A percentile compares a stretch with the other conserved stretches of the same genome.
These are phyloP conservation scores for Apocynum venetum DNA, from an alignment of 257 asterid genomes.

Conservation along the genomic window DNA sequence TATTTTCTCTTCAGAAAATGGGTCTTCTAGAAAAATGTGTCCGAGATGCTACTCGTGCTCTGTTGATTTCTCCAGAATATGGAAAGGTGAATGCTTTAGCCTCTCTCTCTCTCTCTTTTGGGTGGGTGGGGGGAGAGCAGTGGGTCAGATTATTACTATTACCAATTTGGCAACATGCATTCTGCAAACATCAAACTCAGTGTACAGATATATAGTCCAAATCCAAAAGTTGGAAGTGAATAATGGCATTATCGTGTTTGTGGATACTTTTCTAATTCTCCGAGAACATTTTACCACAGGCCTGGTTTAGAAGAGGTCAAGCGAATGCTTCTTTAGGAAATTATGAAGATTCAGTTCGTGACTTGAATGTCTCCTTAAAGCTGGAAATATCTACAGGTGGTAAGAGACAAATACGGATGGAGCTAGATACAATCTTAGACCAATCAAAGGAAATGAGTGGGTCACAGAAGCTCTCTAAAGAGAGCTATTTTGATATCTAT, in stretches of 20 bases:
- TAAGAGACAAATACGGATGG: constrained; percentile 67
- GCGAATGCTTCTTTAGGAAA: constrained; percentile 70
- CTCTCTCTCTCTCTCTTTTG: constrained; percentile 1
- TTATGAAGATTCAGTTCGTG: constrained; percentile 58
- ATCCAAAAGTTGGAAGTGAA: background rate
- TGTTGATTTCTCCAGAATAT: constrained; percentile 53
- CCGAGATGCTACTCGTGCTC: constrained; percentile 71
- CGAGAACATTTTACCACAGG: constrained; percentile 39
- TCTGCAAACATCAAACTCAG: background rate
- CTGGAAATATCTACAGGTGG: constrained; percentile 66
- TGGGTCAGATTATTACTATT: background rate
- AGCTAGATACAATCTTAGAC: constrained; percentile 37
- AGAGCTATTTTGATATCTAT: constrained; percentile 33
- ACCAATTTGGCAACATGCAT: too few species aligned
- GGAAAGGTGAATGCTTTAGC: constrained; percentile 55
- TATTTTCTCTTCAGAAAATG: constrained; percentile 57
- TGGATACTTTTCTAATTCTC: constrained; percentile 10
- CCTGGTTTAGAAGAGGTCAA: constrained; percentile 91
- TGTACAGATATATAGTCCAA: background rate
- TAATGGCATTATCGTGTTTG: background rate
- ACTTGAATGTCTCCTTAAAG: constrained; percentile 56
- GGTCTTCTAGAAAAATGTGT: constrained; percentile 60
- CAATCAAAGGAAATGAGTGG: constrained; percentile 29
- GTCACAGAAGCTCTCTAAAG: constrained; percentile 30
- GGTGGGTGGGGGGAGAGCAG: background rate